Conservation (phyloP, 2,329 filamentous ascomycete genomes). For the Penicillium sp. region DNA sequence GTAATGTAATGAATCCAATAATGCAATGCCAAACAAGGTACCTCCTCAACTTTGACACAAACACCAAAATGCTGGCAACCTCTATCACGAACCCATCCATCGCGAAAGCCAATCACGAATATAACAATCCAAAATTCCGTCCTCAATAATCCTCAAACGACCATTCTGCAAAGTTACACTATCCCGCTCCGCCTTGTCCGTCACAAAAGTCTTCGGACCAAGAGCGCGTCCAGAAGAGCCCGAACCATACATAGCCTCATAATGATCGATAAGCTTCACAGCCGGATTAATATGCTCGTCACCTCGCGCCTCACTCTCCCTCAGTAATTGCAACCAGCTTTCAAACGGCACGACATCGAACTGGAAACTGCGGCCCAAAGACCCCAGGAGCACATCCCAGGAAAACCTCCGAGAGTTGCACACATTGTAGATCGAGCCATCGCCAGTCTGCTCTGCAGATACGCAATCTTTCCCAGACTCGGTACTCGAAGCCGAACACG, state of each 20-base stretch:
- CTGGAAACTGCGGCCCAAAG: slow-evolving; percentile 28
- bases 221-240: background rate
- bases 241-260: slow-evolving; percentile 28
- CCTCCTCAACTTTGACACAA: too few relatives aligned
- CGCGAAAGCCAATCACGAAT: slow-evolving; percentile 30
- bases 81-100: slow-evolving; percentile 18
- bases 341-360: slow-evolving; percentile 36
- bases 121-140: slow-evolving; percentile 33
- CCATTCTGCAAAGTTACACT: slow-evolving; percentile 31
- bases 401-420: slow-evolving; percentile 33
- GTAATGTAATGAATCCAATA: too few relatives aligned
- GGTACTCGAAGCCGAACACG: slow-evolving; percentile 6
- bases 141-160: slow-evolving; percentile 29
- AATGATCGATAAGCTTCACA: slow-evolving; percentile 34
- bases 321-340: slow-evolving; percentile 36
- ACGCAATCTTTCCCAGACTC: background rate
- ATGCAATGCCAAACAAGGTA: too few relatives aligned
- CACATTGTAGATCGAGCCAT: slow-evolving; percentile 34
- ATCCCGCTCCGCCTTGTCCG: slow-evolving; percentile 29
- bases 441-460: background rate
- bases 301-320: slow-evolving; percentile 27
- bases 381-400: slow-evolving; percentile 35
- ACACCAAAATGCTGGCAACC: too few relatives aligned
- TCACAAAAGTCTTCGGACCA: slow-evolving; percentile 21
- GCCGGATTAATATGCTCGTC: slow-evolving; percentile 34